Percentiles rank a stretch among this genome's conserved stretches.
These are phyloP conservation scores for Mycena galopus DNA, from an alignment of 768 basidiomycete species.

Conservation along the genomic window DNA sequence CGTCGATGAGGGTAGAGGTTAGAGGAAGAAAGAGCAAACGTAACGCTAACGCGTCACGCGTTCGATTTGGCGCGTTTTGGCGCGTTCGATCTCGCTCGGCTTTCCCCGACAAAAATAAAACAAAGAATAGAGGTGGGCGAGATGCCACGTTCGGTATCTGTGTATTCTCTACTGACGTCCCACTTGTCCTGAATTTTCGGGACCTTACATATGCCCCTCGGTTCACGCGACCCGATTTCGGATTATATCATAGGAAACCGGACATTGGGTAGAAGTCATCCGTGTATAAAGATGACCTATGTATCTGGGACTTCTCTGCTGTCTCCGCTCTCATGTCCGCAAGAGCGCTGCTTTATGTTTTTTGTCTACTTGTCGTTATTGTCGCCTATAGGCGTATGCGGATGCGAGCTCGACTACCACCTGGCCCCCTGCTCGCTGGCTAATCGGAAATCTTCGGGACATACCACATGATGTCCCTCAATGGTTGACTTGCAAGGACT, in stretches of 20 bases:
- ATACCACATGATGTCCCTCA: slow-evolving; percentile 42
- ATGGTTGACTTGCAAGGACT: slow-evolving; percentile 49
- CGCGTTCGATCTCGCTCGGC: no score
- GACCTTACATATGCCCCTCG: no score
- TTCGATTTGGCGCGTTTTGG: no score
- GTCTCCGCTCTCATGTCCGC: neutral
- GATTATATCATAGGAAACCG: neutral
- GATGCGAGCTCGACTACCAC: slow-evolving; percentile 42
- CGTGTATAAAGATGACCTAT: no score
- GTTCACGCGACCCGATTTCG: neutral
- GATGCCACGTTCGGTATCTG: no score
- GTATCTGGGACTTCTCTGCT: no score
- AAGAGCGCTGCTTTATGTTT: neutral
- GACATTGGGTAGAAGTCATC: no score
- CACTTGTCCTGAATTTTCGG: no score
- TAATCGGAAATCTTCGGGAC: slow-evolving; percentile 50
- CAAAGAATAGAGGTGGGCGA: no score
- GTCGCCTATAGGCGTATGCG: slow-evolving; percentile 8
- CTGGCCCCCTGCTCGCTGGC: slow-evolving; percentile 49
- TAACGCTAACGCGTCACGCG: neutral
- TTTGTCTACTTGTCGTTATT: neutral
- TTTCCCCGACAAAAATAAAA: no score
- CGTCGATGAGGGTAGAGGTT: slow-evolving; percentile 37
- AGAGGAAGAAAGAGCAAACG: slow-evolving; percentile 2
- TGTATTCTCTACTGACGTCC: no score